Conservation (phyloP, 345 rosid genomes). For the Erodium maritimum region DNA sequence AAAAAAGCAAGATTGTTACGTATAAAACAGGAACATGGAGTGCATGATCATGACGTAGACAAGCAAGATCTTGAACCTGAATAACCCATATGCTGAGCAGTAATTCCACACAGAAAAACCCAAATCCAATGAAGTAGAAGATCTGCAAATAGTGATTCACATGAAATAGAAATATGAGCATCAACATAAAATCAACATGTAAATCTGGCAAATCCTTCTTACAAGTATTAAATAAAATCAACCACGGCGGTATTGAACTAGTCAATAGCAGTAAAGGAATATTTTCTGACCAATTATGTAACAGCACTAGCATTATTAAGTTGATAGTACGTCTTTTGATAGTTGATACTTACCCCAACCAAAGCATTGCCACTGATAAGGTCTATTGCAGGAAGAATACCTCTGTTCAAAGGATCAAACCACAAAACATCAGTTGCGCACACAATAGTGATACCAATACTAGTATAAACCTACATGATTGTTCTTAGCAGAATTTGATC, state of each 20-base stretch:
- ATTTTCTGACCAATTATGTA: no score
- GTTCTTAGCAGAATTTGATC: no score
- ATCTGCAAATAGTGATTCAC: conserved; percentile 33
- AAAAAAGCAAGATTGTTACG: background rate
- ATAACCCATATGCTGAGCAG: conserved; percentile 94
- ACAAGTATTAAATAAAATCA: no score
- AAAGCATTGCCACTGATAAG: conserved; percentile 35
- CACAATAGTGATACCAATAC: background rate
- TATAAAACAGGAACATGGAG: background rate
- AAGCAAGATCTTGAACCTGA: conserved; percentile 45
- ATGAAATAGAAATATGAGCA: background rate
- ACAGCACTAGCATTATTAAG: background rate
- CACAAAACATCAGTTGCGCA: conserved; percentile 18
- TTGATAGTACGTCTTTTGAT: background rate
- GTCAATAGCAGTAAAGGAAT: background rate
- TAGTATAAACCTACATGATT: no score
- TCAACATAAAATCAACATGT: background rate
- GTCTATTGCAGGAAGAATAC: conserved; percentile 83
- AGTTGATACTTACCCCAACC: conserved; percentile 57
- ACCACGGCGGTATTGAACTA: background rate
- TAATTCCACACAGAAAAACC: conserved; percentile 57
- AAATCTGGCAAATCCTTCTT: background rate
- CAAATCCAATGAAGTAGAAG: conserved; percentile 85
- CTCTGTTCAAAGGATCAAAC: conserved; percentile 41
- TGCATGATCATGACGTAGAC: conserved; percentile 1